Base-by-base conservation (phyloP, 2,329 filamentous ascomycete species). In the Cladorrhinum sp. region DNA sequence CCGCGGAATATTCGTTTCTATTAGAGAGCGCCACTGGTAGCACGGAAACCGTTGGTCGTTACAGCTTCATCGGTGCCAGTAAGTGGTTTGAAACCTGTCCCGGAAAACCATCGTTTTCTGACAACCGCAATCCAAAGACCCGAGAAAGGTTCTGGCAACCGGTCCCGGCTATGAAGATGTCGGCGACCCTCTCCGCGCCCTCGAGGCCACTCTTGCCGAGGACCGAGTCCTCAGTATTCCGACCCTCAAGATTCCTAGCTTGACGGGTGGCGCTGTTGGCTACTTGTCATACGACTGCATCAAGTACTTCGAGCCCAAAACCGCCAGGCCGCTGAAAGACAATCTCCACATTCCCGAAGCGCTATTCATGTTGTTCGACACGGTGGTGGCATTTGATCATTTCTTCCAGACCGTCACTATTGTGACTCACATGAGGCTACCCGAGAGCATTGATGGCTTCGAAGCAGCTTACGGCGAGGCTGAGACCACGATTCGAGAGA, bases 251-350 rank as follows among this genome's bases (percentile, higher is more conserved):
- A 82, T 99, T 38, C 95, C 95, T 55, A 90, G 91, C 24, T 79
- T 99, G 77, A 91, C 91, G 0, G 95, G 93, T 45, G 95, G 95
- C 54, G 95, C 93, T 12, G 92, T 99, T 69, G 95, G 95, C 62
- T 99, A 98, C 74, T 92, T 98, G 5, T 93, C 93, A 57, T 99
- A 99, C 72, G 95, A 99, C 74, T 99, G 95, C 75, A 91, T 99
- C 69, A 88, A 89, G 71, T 98, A 98, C 77, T 99, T 99, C 68
- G 95, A 99, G 80, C 95, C 95, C 63, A 96, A 93, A 82, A 98
- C 95, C n/a, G 88, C 87, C 24, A 85, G 92, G 54, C 86, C 91
- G 2, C 86, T 97, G 80, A 89, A 95, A 75, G 95, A 99, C 75
- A 84, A 96, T 27, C 82, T 98, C 22, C 79, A 89, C 62, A 91